Evolutionary conservation across 2,329 filamentous ascomycete species (phyloP), one percentile per base, ranked within the genome.

Genomic region (Ophiostoma sp.): DNA sequence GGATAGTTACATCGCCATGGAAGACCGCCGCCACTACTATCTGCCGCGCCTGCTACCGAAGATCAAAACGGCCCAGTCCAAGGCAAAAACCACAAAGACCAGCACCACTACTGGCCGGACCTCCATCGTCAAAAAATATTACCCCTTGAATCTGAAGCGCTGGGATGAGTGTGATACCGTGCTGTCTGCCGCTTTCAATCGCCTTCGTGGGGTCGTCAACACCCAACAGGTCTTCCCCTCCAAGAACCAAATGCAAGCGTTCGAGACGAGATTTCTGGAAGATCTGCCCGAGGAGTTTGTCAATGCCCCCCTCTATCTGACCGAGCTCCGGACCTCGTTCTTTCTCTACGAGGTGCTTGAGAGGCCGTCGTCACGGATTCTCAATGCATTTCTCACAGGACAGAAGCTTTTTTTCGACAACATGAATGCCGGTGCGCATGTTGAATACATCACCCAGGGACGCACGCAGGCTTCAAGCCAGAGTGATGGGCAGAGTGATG

Each of bases 331-430:
- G 36, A 62, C 55, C 6, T 62, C 55, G 6, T 14, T 5, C 4
- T 62, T 62, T 16, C 16, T 62, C 5, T 14, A 62, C 55, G 55
- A 62, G 16, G 55, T 62, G 12, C 55, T 62, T 27, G 27, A 62
- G 27, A 40, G 16, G 12, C 55, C 55, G 9, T 11, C 36, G 1
- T 40, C 55, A 16, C 27, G 55, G 3, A 40, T 62, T 62, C 4
- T 41, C 3, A 62, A 62, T 38, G 55, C 55, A 2, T 62, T 40
- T 40, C 11, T 62, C 5, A 12, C 27, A 9, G 4, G 18, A 36
- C 36, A 40, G 0, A 40, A 62, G 55, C 5, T 40, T 12, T 62
- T 62, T 16, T 40, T 40, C 12, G 27, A 62, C 11, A 40, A 5
- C 36, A 40, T 16, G 12, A 58, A 58, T 58, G 55, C 36, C 14